phyloP scores from a whole-genome alignment of 2,329 filamentous ascomycete species.

The Atkinsonella texensis region DNA sequence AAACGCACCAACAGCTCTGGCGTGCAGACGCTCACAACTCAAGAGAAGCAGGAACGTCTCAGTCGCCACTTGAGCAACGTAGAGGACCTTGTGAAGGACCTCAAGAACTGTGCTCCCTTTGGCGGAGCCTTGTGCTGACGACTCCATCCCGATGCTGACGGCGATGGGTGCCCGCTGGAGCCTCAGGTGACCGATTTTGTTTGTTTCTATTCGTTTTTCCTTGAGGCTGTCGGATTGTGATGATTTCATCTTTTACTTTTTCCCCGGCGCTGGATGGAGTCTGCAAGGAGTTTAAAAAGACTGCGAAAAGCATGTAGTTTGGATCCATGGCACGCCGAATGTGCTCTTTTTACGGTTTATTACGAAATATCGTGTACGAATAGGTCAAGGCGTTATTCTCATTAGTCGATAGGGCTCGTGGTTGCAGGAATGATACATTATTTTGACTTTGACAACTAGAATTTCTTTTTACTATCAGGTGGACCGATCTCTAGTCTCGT shows the following conservation, averaged over 20 bases:
- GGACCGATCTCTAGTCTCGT: neutral
- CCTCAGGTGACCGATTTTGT: neutral
- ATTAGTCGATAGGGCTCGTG: conserved; percentile 11
- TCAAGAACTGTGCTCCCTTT: conserved; percentile 69
- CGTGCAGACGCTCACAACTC: conserved; percentile 48
- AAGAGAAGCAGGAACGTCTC: conserved; percentile 71
- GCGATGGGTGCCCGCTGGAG: too few relatives aligned
- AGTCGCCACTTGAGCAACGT: conserved; percentile 71
- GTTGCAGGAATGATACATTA: conserved; percentile 1
- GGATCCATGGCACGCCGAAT: neutral
- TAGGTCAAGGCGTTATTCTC: conserved; percentile 17
- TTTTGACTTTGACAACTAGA: neutral
- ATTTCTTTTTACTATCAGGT: neutral
- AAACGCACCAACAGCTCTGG: conserved; percentile 24
- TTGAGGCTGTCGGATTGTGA: neutral
- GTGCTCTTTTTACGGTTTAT: conserved; percentile 8
- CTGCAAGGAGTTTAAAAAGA: conserved; percentile 14
- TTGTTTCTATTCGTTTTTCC: neutral
- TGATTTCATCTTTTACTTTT: neutral
- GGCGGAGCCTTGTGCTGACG: conserved; percentile 41
- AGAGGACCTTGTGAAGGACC: conserved; percentile 72
- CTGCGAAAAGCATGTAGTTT: neutral
- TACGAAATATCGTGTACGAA: conserved; percentile 15
- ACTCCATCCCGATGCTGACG: neutral
- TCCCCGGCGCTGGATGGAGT: conserved; percentile 2